phyloP scores from a whole-genome alignment of 1,139 yeast species.

The Kodamaea suecica region DNA sequence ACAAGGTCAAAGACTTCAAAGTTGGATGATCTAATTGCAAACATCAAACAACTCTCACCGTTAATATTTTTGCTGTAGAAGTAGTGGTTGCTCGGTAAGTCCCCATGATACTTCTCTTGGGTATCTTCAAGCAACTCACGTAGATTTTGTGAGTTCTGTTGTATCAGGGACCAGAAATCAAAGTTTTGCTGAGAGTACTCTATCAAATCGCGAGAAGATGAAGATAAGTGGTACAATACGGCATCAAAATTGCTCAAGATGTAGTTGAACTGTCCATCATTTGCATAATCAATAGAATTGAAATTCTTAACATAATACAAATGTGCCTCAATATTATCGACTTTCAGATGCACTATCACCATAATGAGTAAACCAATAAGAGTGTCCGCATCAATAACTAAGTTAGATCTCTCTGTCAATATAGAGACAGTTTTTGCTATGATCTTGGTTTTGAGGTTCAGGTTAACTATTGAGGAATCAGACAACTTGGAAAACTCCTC shows the following conservation, averaged over 20 bases:
- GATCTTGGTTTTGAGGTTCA: conserved; percentile 52
- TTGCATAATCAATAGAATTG: conserved; percentile 30
- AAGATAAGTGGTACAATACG: conserved; percentile 60
- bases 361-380: conserved; percentile 69
- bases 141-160: conserved; percentile 25
- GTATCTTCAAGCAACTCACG: conserved; percentile 20
- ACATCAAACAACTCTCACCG: conserved; percentile 68
- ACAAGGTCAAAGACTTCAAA: conserved; percentile 46
- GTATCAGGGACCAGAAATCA: conserved; percentile 55
- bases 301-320: conserved; percentile 63
- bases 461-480: conserved; percentile 44
- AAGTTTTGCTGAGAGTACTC: conserved; percentile 47
- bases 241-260: conserved; percentile 79
- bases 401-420: conserved; percentile 35
- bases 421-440: conserved; percentile 53
- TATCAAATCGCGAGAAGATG: conserved; percentile 37
- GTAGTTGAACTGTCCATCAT: conserved; percentile 41
- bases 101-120: conserved; percentile 4
- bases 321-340: conserved; percentile 60
- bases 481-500: conserved; percentile 50
- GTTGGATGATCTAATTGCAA: conserved; percentile 47
- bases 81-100: conserved; percentile 29
- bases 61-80: conserved; percentile 50
- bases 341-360: conserved; percentile 64
- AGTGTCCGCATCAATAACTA: conserved; percentile 74